These are phyloP conservation scores for Lactarius sanguifluus DNA, from an alignment of 768 basidiomycete genomes.

Conservation along the genomic window DNA sequence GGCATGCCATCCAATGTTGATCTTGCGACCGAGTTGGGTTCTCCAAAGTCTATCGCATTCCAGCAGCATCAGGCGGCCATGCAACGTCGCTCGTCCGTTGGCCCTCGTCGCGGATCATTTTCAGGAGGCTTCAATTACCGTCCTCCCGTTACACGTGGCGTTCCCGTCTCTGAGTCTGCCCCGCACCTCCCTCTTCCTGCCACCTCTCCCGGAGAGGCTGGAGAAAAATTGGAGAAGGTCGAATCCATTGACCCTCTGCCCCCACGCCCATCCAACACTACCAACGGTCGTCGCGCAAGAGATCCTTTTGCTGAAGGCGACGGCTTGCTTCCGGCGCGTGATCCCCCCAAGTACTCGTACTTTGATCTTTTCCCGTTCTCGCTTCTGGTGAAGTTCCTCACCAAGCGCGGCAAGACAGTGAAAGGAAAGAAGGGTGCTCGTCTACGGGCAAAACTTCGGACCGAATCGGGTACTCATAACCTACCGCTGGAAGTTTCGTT, in stretches of 20 bases:
- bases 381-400: conserved; percentile 48
- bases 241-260: conserved; percentile 19
- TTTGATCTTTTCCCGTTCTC: conserved; percentile 75
- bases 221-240: conserved; percentile 6
- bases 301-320: conserved; percentile 42
- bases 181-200: conserved; percentile 25
- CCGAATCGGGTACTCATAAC: conserved; percentile 49
- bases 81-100: conserved; percentile 1
- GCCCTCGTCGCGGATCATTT: neutral
- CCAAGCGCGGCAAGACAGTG: conserved; percentile 48
- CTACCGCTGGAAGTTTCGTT: conserved; percentile 68
- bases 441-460: conserved; percentile 50
- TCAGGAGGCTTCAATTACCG: neutral
- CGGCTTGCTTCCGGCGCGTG: conserved; percentile 49
- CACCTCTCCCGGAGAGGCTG: conserved; percentile 17
- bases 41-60: conserved; percentile 9
- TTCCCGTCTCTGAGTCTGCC: conserved; percentile 10
- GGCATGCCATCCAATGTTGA: conserved; percentile 46
- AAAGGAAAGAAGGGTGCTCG: conserved; percentile 64
- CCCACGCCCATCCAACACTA: conserved; percentile 13
- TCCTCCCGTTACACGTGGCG: neutral
- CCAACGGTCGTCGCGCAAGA: conserved; percentile 15
- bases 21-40: conserved; percentile 16
- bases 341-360: conserved; percentile 58
- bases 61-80: neutral